phyloP scores from a whole-genome alignment of 2,329 filamentous ascomycete species.

The Cadophora sp. region DNA sequence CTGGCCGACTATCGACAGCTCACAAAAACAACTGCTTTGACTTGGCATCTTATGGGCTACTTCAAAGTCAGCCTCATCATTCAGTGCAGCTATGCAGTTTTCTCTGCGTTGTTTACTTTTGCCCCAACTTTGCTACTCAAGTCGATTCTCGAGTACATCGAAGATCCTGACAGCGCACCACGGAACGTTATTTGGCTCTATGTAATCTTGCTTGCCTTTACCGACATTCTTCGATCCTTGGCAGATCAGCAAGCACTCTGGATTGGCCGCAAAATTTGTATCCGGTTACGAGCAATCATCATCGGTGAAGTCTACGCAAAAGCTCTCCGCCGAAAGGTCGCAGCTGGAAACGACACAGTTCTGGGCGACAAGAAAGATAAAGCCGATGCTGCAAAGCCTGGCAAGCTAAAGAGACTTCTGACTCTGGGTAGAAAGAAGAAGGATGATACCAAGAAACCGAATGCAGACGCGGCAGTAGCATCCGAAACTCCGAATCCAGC shows the following conservation, averaged over 20 bases:
- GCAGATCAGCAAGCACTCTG: slow-evolving; percentile 87
- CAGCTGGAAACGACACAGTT: slow-evolving; percentile 76
- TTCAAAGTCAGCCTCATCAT: slow-evolving; percentile 79
- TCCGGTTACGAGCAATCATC: slow-evolving; percentile 90
- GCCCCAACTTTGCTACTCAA: slow-evolving; percentile 89
- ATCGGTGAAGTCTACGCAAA: slow-evolving; percentile 98
- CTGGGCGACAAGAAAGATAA: slow-evolving; percentile 64
- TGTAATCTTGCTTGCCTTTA: slow-evolving; percentile 86
- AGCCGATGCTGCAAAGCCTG: slow-evolving; percentile 50
- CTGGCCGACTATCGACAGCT: slow-evolving; percentile 84
- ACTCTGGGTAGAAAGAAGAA: slow-evolving; percentile 56
- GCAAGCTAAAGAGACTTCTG: slow-evolving; percentile 60
- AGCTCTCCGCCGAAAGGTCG: slow-evolving; percentile 87
- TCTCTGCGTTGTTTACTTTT: slow-evolving; percentile 86
- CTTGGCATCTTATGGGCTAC: slow-evolving; percentile 82
- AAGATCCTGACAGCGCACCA: slow-evolving; percentile 77
- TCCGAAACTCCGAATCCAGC: slow-evolving; percentile 22
- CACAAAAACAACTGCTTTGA: slow-evolving; percentile 80
- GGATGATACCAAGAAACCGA: slow-evolving; percentile 52
- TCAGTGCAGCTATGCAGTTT: slow-evolving; percentile 80
- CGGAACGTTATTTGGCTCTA: slow-evolving; percentile 94
- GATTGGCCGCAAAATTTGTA: slow-evolving; percentile 93
- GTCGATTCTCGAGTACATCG: slow-evolving; percentile 92
- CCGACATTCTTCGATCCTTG: slow-evolving; percentile 81
- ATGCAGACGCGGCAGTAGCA: slow-evolving; percentile 29